Percentiles rank a stretch among this genome's conserved stretches.
phyloP scores from a whole-genome alignment of 495 filamentous ascomycete species.

The Xylaria flabelliformis region DNA sequence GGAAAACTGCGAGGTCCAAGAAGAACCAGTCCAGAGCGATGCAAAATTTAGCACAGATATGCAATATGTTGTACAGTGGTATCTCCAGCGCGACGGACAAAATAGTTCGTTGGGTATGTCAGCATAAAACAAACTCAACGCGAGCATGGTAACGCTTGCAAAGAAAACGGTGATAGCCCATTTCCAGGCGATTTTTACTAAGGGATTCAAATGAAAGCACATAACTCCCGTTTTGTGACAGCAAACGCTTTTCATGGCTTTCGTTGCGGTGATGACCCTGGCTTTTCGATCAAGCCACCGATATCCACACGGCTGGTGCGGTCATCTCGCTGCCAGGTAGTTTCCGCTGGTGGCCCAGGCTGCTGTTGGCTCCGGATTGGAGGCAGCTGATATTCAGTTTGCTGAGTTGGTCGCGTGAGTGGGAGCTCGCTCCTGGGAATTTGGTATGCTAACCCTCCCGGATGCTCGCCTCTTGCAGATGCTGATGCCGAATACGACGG shows the following conservation, averaged over 20 bases:
- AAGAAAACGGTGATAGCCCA: conserved; percentile 27
- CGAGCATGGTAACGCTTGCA: conserved; percentile 32
- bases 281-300: conserved; percentile 58
- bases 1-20: conserved; percentile 13
- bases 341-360: conserved; percentile 42
- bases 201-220: conserved; percentile 20
- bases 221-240: not conserved
- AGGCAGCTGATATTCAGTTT: conserved; percentile 57
- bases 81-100: conserved; percentile 41
- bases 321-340: conserved; percentile 50
- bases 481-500: conserved; percentile 47
- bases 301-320: conserved; percentile 59
- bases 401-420: conserved; percentile 42
- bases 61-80: conserved; percentile 47
- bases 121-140: conserved; percentile 36
- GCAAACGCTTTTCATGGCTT: conserved; percentile 7
- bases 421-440: conserved; percentile 54
- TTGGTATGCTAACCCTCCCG: conserved; percentile 48
- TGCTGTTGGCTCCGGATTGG: conserved; percentile 56
- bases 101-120: conserved; percentile 33
- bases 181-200: conserved; percentile 20
- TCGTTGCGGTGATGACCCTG: conserved; percentile 38
- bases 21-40: conserved; percentile 22
- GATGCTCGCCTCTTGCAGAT: conserved; percentile 47
- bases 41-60: conserved; percentile 33